phyloP scores from a whole-genome alignment of 257 asterid species.

The Solanum lycopersicoides region DNA sequence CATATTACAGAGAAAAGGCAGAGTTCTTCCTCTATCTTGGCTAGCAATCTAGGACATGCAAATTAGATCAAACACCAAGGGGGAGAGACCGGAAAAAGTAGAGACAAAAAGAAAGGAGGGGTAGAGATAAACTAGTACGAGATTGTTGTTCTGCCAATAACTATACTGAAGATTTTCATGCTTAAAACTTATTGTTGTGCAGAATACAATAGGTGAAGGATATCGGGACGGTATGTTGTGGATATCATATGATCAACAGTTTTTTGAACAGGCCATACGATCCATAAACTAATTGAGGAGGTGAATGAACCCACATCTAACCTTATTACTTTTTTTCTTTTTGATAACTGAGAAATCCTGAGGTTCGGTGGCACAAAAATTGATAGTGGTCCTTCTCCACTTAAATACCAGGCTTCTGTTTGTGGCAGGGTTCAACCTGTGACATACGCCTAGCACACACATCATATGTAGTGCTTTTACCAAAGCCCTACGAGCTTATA shows the following conservation, averaged over 20 bases:
- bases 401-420: not conserved
- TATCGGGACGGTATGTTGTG: not conserved
- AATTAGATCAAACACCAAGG: not conserved
- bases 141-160: not conserved
- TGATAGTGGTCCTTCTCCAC: not conserved
- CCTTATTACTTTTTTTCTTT: not conserved
- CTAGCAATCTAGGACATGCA: not conserved
- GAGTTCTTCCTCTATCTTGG: not conserved
- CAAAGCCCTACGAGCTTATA: not conserved
- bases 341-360: not conserved
- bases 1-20: not conserved
- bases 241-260: not conserved
- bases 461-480: not conserved
- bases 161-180: not conserved
- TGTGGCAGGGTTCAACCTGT: not conserved
- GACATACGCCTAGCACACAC: not conserved
- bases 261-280: not conserved
- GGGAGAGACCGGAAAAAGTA: not conserved
- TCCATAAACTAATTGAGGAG: not conserved
- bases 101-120: not conserved
- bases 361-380: not conserved
- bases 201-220: not conserved
- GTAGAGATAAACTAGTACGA: not conserved
- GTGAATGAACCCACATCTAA: not conserved
- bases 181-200: not conserved